Evolutionary conservation across 768 basidiomycete genomes (phyloP), one percentile per base, ranked within the genome.

Genomic region (Calocera cornea): DNA sequence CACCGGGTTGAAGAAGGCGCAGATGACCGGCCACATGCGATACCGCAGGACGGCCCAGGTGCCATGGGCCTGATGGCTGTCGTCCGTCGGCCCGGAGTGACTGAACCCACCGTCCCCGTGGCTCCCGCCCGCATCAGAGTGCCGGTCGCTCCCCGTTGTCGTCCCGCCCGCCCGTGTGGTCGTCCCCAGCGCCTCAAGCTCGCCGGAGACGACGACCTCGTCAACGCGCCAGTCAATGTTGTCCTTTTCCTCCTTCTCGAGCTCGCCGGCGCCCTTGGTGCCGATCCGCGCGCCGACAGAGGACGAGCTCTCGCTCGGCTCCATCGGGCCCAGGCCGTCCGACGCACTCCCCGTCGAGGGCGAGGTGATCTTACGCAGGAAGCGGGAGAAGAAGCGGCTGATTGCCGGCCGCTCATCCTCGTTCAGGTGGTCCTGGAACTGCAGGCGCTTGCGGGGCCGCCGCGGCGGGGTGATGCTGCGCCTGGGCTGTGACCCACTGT

Each of bases 191-290:
- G 66, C 69, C 67, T 68, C 71, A 54, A 70, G 70, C 16, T 73
- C 73, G 63, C 72, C 68, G 50, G 69, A 70, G 29, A 74, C 73
- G 27, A 74, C 73, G 22, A 74, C 69, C 16, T 72, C 73, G 44
- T 74, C 72, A 2, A 74, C 68, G 22, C 68, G 68, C 16, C 70
- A 72, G 40, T 74, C 72, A 31, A 47, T 60, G 63, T 72, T 70
- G 49, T 8, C 31, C 54, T 41, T 50, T 31, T 41, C 64, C 67
- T 36, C 47, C 34, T 54, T 36, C 41, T 44, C 41, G 2, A 22
- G 31, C 14, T 29, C 34, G 2, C 66, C 24, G 16, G 29, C 10
- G 10, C 54, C 40, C 49, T 31, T 36, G 24, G 19, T 22, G 22
- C n/a, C 8, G 27, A n/a, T 17, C 22, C 54, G 66, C 34, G 34